Base-by-base conservation (phyloP, 371 early-diverging fungal species). In the Chytridium lagenaria region DNA sequence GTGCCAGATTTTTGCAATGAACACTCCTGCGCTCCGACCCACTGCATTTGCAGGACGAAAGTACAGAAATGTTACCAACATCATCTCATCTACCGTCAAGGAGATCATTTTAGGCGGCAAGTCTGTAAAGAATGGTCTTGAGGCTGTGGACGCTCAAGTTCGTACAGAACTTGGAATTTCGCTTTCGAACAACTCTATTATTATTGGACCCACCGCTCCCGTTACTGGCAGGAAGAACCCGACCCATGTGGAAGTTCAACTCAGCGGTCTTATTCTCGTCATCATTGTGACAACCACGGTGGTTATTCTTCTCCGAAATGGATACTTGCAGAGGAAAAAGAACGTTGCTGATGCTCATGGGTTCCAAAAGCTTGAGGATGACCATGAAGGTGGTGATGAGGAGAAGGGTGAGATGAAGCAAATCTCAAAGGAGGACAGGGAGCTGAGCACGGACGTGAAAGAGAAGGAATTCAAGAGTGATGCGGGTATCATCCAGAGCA, bases 181-280 rank as follows among this genome's bases (percentile, higher is more conserved):
- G 2, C 36, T 49, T 61, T 55, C 65, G 12, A 64, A 74, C 39
- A 31, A 68, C 34, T 28, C 44, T 1, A 67, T 36, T 67, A 55
- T 68, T 59, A n/a, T 65, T 1, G 34, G 52, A 19, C 64, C 16
- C 16, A 69, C 72, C 19, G 68, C 59, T 26, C 23, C 70, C 12
- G 55, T 50, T 26, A 59, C 74, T 0, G 76, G 78, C 10, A 80
- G 76, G 61, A 74, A 67, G 64, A 52, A 59, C 10, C 76, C 77
- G 10, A 61, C 69, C 1, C 69, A 80, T 50, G 52, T 80, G 34
- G 71, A 65, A 38, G 66, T 74, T 16, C 81, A 80, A 67, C 59
- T 80, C n/a, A 50, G 64, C 59, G 81, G 81, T 0, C 50, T 80
- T 40, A 68, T 70, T 38, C 38, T 71, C 23, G 77, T 80, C n/a